Base-by-base conservation (phyloP, 2,329 filamentous ascomycete genomes). In the Remersonia thermophila region DNA sequence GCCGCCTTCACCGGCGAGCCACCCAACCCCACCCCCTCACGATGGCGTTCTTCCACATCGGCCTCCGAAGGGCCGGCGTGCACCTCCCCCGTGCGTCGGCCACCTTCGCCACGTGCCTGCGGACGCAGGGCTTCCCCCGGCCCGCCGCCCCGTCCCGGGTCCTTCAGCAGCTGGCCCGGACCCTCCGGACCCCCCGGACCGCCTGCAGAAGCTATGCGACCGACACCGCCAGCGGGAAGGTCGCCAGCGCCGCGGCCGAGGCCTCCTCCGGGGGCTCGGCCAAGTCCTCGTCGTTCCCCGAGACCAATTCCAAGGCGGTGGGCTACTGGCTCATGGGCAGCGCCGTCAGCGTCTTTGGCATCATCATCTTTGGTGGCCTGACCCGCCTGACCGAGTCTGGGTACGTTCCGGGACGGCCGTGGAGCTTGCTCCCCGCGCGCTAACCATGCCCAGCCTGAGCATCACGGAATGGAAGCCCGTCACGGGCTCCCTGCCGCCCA, bases 391-490 rank as follows among this genome's bases (percentile, higher is more conserved):
- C 91, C 3, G 91, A 98, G 62, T 98, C 91, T 47, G 91, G 86
- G 86, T 93, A 47, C 31, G 43, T 44, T 32, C 3, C 13, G 14
- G 13, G 11, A 6, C 9, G 20, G 9, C 5, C 20, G 9, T 23
- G 20, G 20, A 5, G 20, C 9, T 23, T 5, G 20, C 5, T 6
- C 20, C 20, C 9, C 20, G 20, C 20, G 5, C 20, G 9, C 20
- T 23, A 9, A 23, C 5, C 5, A 5, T 9, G 20, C 20, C 13
- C 47, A 93, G 89, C 31, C 70, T 98, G 47, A 95, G 87, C 57
- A 98, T 98, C 51, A 98, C 91, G 45, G 91, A 98, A 82, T 98
- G 91, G 91, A 80, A 79, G 48, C 91, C 91, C 33, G 87, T 98
- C 30, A 96, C 91, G 8, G 91, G 91, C 48, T 87, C 86, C 12